Conservation (phyloP, 441 rosid genomes). For the Adansonia gregorii region DNA sequence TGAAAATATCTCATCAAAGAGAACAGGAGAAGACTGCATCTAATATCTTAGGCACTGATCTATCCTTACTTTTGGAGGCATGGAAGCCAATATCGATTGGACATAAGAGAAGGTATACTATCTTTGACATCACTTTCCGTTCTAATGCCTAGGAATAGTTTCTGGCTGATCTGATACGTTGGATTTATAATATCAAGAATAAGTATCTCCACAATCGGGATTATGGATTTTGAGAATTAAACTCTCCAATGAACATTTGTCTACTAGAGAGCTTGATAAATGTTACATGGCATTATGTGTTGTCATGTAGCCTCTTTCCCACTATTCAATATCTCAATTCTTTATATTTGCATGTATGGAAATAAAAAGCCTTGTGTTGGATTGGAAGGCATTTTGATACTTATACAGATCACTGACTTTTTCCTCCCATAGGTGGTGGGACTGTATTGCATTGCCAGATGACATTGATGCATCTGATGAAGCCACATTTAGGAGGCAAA, state of each 20-base stretch:
- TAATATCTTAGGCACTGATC: conserved; percentile 30
- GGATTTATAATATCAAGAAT: background rate
- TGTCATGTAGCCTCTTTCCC: background rate
- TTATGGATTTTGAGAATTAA: background rate
- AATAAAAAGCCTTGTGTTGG: background rate
- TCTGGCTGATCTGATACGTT: background rate
- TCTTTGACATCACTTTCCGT: background rate
- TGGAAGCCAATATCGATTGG: conserved; percentile 91
- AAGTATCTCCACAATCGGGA: conserved; percentile 6
- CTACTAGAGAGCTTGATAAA: background rate
- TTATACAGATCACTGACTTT: conserved; percentile 9
- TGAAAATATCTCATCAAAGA: conserved; percentile 51
- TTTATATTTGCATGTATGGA: background rate
- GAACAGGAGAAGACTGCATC: conserved; percentile 34
- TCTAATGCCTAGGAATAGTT: conserved; percentile 1
- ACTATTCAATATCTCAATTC: background rate
- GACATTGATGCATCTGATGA: conserved; percentile 78
- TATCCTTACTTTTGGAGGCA: conserved; percentile 78
- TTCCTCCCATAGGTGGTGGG: conserved; percentile 84
- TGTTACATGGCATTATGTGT: background rate
- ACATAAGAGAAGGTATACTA: conserved; percentile 72
- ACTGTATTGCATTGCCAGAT: conserved; percentile 77
- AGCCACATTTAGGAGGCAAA: conserved; percentile 70
- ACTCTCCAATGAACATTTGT: background rate
- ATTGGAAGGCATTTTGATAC: conserved; percentile 9